These are phyloP conservation scores for Aspergillus panamensis DNA, from an alignment of 495 filamentous ascomycete species.

Conservation along the genomic window DNA sequence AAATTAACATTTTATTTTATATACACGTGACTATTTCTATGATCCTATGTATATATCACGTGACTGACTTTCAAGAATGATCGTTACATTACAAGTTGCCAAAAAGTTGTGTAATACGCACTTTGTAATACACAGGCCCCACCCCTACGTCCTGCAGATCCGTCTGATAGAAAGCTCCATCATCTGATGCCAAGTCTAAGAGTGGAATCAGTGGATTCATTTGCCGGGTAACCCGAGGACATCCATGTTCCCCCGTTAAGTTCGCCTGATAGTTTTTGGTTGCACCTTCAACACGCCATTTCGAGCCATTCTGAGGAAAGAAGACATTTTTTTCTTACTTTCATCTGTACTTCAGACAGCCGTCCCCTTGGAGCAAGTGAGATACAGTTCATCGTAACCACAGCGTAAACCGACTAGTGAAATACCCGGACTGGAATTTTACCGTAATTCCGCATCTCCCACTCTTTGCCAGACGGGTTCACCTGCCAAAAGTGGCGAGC, in stretches of 20 bases:
- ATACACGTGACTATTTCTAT: no score
- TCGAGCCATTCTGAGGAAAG: background rate
- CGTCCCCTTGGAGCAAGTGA: background rate
- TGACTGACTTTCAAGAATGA: no score
- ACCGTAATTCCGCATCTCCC: no score
- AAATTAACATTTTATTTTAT: no score
- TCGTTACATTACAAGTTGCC: no score
- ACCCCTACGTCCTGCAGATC: background rate
- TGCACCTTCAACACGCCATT: background rate
- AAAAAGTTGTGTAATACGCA: no score
- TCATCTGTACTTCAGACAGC: background rate
- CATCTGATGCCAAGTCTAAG: slow-evolving; percentile 22
- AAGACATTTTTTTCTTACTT: background rate
- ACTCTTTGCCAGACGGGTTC: background rate
- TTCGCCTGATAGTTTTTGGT: background rate
- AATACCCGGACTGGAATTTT: no score
- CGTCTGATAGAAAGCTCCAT: background rate
- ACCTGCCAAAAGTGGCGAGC: background rate
- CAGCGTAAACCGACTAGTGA: no score
- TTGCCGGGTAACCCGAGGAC: slow-evolving; percentile 20
- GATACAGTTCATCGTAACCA: no score
- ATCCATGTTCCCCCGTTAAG: background rate
- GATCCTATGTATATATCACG: no score
- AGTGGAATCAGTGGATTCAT: slow-evolving; percentile 16
- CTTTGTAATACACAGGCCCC: no score